These are phyloP conservation scores for Trichoderma sp. DNA, from an alignment of 2,329 filamentous ascomycete species.

Conservation along the genomic window DNA sequence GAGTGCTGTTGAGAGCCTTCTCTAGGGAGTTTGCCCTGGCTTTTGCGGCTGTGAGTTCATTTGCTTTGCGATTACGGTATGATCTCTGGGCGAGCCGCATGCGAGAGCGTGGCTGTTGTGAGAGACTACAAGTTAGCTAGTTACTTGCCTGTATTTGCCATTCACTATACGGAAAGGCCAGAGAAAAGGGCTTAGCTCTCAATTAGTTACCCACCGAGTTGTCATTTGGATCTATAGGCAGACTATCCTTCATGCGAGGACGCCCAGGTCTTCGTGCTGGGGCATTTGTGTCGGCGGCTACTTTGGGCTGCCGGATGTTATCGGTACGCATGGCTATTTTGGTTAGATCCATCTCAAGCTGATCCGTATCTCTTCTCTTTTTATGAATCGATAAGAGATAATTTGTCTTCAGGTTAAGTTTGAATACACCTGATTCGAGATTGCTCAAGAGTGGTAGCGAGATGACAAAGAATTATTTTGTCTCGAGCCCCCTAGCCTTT, in stretches of 20 bases:
- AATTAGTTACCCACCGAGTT: conserved; percentile 12
- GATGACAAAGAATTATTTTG: conserved; percentile 23
- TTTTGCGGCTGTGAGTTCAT: conserved; percentile 16
- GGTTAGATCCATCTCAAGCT: not conserved
- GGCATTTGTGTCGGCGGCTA: not conserved
- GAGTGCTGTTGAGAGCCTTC: conserved; percentile 18
- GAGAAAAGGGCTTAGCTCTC: not conserved
- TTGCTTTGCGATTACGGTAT: conserved; percentile 26
- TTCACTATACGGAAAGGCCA: not conserved
- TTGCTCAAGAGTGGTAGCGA: not conserved
- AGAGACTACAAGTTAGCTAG: not conserved
- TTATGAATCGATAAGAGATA: not conserved
- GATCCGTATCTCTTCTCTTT: not conserved
- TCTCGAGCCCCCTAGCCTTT: not conserved
- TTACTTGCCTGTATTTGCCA: not conserved
- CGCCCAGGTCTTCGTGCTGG: conserved; percentile 20
- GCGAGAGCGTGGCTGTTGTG: conserved; percentile 8
- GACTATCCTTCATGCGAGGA: conserved; percentile 25
- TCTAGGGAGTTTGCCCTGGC: conserved; percentile 9
- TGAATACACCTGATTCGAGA: not conserved
- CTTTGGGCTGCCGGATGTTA: not conserved
- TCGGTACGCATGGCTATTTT: not conserved
- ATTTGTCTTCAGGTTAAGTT: conserved; percentile 12
- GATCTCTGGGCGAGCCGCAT: conserved; percentile 27
- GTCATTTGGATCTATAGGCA: conserved; percentile 20